phyloP scores from a whole-genome alignment of 495 filamentous ascomycete species.

The Rhypophila decipiens region DNA sequence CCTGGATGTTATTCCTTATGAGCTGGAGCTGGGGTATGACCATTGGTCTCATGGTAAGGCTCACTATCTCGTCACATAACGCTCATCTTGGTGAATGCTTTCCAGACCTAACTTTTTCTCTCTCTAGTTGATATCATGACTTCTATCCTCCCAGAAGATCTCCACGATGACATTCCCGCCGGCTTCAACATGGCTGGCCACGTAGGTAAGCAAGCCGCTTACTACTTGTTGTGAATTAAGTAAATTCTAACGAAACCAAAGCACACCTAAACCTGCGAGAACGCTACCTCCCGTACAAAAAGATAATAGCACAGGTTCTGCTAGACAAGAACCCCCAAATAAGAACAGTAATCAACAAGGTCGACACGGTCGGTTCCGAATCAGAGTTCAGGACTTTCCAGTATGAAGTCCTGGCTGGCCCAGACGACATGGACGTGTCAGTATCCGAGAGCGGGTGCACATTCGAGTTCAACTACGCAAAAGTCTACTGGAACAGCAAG shows the following conservation, averaged over 20 bases:
- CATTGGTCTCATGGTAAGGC: slow-evolving; percentile 81
- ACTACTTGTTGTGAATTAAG: background rate
- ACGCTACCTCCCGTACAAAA: slow-evolving; percentile 71
- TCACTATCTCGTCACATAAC: no score
- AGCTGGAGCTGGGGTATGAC: slow-evolving; percentile 69
- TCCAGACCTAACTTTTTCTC: background rate
- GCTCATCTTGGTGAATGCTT: slow-evolving; percentile 3
- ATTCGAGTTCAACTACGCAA: slow-evolving; percentile 70
- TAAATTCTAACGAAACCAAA: slow-evolving; percentile 15
- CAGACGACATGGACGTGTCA: slow-evolving; percentile 72
- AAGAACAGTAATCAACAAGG: slow-evolving; percentile 92
- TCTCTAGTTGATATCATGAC: slow-evolving; percentile 69
- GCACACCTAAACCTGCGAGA: slow-evolving; percentile 88
- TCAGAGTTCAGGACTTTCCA: slow-evolving; percentile 87
- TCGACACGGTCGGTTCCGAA: slow-evolving; percentile 74
- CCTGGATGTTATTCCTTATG: slow-evolving; percentile 64
- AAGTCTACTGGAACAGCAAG: slow-evolving; percentile 96
- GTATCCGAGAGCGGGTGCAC: slow-evolving; percentile 56
- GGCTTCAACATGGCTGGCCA: slow-evolving; percentile 87
- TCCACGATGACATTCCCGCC: slow-evolving; percentile 68
- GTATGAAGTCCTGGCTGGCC: slow-evolving; percentile 85
- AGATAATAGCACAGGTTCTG: slow-evolving; percentile 74
- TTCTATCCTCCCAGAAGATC: slow-evolving; percentile 61
- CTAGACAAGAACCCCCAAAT: slow-evolving; percentile 77
- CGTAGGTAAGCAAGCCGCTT: slow-evolving; percentile 51